Conservation (phyloP, 2,329 filamentous ascomycete species). For the Sclerotinia nivalis region DNA sequence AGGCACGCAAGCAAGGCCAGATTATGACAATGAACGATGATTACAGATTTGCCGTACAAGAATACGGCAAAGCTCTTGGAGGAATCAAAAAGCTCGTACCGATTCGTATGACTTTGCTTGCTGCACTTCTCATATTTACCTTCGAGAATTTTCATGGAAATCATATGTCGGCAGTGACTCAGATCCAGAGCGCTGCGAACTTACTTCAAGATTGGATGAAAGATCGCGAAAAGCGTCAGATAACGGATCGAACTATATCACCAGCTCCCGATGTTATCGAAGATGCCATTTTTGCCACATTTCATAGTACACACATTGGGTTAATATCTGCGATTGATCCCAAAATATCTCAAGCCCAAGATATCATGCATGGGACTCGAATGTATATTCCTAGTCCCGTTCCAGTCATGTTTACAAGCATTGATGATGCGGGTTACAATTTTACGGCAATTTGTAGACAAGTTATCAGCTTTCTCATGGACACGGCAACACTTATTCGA, state of each 20-base stretch:
- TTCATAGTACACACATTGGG: slow-evolving; percentile 19
- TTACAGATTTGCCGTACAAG: slow-evolving; percentile 18
- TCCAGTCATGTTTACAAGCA: not conserved
- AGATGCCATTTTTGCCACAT: slow-evolving; percentile 15
- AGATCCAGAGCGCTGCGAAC: slow-evolving; percentile 18
- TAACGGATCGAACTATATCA: slow-evolving; percentile 7
- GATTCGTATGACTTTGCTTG: slow-evolving; percentile 15
- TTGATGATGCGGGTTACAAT: not conserved
- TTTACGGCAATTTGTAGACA: slow-evolving; percentile 3
- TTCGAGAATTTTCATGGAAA: slow-evolving; percentile 22
- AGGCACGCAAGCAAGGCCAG: slow-evolving; percentile 1
- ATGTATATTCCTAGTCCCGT: slow-evolving; percentile 18
- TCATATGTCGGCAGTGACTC: slow-evolving; percentile 1
- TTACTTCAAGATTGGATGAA: slow-evolving; percentile 19
- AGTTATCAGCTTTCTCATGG: slow-evolving; percentile 9
- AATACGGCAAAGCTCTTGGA: slow-evolving; percentile 18
- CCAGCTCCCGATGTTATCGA: slow-evolving; percentile 21
- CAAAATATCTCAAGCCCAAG: slow-evolving; percentile 9
- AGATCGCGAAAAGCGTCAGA: slow-evolving; percentile 14
- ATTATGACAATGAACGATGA: slow-evolving; percentile 10
- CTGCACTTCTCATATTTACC: slow-evolving; percentile 14
- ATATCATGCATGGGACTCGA: slow-evolving; percentile 1
- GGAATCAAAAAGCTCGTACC: slow-evolving; percentile 12
- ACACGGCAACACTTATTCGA: not conserved
- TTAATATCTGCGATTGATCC: slow-evolving; percentile 9